Evolutionary conservation across 345 rosid genomes (phyloP), one percentile per base, ranked within the genome.

Genomic region (Acer campestre): DNA sequence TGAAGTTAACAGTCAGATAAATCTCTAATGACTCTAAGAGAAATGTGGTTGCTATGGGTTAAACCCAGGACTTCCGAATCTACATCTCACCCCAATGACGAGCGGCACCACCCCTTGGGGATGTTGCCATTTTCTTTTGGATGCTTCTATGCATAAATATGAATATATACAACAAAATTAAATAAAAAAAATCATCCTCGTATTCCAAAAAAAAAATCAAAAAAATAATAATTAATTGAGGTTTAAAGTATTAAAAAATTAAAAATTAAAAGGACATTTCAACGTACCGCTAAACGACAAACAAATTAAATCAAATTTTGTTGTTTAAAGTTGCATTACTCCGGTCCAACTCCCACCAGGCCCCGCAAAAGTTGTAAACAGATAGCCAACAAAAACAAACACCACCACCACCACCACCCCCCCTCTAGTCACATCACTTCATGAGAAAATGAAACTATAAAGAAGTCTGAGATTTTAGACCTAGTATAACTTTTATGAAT

Each of bases 301-400:
- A 51, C 67, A 68, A 76, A 84, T 82, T 83, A 66, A 83, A 84
- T 82, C 84, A 66, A 83, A 25, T 81, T 75, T 77, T 23, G 81
- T 80, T 80, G 77, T 81, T 48, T 76, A 76, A 89, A 84, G 86
- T 31, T 67, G 48, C 56, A 25, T 38, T 13, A 3, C 46, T 53
- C 67, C 13, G 61, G 23, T 29, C 44, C 22, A 55, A 10, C 77
- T 16, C 48, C 9, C 6, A 11, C 27, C 38, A n/a, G 59, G 68
- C 59, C 83, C 81, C 77, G 71, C 75, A 69, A 76, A 75, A 76
- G 70, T 22, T 40, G 25, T 11, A 44, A 22, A 71, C 0, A 14
- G 20, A 58, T 29, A 70, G 70, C 53, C 70, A 85, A 77, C 9
- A 42, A 77, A 68, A 20, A 27, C 38, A 46, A 71, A 40, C 81